Percentiles rank a stretch among this genome's conserved stretches.
Conservation (phyloP, 2,329 filamentous ascomycete genomes). For the Colletotrichum sansevieriae region DNA sequence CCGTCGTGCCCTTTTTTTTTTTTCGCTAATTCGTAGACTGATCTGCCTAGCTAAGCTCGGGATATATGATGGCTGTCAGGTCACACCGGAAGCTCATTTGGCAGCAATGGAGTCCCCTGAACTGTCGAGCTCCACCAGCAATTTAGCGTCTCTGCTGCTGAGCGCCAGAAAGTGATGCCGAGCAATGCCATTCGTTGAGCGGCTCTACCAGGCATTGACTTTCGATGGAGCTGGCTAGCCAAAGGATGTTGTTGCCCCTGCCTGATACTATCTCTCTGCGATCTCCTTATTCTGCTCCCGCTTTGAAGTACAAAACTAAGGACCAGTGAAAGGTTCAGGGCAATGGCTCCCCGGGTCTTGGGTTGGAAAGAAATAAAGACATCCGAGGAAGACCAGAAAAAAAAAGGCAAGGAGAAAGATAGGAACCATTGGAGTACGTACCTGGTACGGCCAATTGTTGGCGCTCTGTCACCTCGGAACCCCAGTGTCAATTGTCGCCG, state of each 20-base stretch:
- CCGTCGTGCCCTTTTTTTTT: background rate
- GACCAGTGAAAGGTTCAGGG: too few species aligned
- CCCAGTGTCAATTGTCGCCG: constrained; percentile 32
- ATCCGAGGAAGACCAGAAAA: background rate
- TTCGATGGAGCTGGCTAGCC: background rate
- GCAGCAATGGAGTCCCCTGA: constrained; percentile 23
- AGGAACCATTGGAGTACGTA: constrained; percentile 15
- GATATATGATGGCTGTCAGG: constrained; percentile 25
- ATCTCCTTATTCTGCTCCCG: background rate
- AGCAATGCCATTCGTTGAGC: constrained; percentile 6
- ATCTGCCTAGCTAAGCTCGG: background rate
- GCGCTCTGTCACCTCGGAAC: constrained; percentile 22
- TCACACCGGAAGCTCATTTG: constrained; percentile 35
- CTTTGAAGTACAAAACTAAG: background rate
- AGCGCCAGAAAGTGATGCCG: constrained; percentile 17
- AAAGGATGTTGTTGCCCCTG: background rate
- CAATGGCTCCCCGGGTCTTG: constrained; percentile 9
- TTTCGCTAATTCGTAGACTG: background rate
- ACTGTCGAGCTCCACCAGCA: constrained; percentile 13
- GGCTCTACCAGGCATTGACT: constrained; percentile 15
- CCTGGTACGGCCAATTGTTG: constrained; percentile 2
- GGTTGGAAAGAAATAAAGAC: constrained; percentile 22
- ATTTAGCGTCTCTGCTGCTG: constrained; percentile 30
- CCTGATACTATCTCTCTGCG: background rate
- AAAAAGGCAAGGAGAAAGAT: background rate